A percentile compares a stretch with the other conserved stretches of the same genome.
Conservation (phyloP, 331 rosid genomes). For the Malus hybrid region DNA sequence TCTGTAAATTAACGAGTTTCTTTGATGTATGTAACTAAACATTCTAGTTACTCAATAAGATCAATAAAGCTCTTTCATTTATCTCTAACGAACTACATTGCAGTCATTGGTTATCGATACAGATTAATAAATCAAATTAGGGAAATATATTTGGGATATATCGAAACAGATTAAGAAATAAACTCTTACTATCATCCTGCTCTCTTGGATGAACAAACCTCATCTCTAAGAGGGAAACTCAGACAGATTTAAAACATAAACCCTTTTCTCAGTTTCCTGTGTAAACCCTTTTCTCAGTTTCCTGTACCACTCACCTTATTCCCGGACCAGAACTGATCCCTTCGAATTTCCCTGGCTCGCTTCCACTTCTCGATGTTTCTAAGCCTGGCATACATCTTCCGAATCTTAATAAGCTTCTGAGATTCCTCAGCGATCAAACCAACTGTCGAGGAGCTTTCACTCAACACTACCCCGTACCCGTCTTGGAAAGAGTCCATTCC, state of each 20-base stretch:
- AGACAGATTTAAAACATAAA: neutral
- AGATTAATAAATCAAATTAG: too few species aligned
- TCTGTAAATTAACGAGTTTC: conserved; percentile 9
- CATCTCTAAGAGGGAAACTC: too few species aligned
- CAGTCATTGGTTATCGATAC: too few species aligned
- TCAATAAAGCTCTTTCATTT: neutral
- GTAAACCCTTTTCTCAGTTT: neutral
- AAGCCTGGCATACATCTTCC: conserved; percentile 62
- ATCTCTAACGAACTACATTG: neutral
- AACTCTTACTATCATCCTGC: too few species aligned
- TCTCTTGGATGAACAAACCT: too few species aligned
- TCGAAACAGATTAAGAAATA: too few species aligned
- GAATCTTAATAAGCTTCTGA: conserved; percentile 43
- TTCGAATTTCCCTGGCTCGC: conserved; percentile 36
- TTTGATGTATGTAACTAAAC: conserved; percentile 1
- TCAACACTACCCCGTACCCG: conserved; percentile 66
- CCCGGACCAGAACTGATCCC: conserved; percentile 13
- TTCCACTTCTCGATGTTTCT: conserved; percentile 56
- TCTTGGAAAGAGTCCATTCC: conserved; percentile 84
- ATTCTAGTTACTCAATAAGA: neutral
- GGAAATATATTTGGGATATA: too few species aligned
- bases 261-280: neutral
- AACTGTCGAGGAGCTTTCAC: conserved; percentile 53
- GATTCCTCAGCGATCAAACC: conserved; percentile 58
- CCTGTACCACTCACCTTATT: conserved; percentile 3